Evolutionary conservation across 352 stramenopile genomes (phyloP).

Genomic region (Globisporangium emineosum): DNA sequence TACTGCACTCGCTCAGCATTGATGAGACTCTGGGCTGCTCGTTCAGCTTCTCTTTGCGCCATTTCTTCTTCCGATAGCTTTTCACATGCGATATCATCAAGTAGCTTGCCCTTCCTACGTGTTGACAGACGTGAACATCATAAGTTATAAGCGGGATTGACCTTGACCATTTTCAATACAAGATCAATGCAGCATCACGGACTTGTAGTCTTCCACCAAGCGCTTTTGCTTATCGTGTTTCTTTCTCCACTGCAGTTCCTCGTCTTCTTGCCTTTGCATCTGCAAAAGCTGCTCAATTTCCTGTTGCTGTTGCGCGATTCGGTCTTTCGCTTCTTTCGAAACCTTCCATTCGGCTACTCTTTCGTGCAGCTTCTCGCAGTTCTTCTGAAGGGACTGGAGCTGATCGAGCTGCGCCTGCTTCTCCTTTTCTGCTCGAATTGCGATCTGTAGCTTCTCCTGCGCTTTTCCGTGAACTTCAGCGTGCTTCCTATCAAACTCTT

Average conservation of each 20-base stretch:
- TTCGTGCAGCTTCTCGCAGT: slow-evolving; percentile 37
- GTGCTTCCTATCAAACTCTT: slow-evolving; percentile 39
- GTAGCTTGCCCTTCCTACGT: slow-evolving; percentile 31
- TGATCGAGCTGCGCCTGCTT: slow-evolving; percentile 28
- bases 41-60: slow-evolving; percentile 31
- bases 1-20: slow-evolving; percentile 72
- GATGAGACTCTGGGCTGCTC: slow-evolving; percentile 27
- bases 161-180: background rate
- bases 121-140: background rate
- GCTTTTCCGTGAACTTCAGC: slow-evolving; percentile 26
- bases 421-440: slow-evolving; percentile 27
- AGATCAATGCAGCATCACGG: background rate
- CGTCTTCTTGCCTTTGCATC: slow-evolving; percentile 34
- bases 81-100: slow-evolving; percentile 47
- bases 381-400: slow-evolving; percentile 31
- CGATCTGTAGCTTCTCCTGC: slow-evolving; percentile 26
- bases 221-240: slow-evolving; percentile 46
- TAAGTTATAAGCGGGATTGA: background rate
- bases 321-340: slow-evolving; percentile 49
- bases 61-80: slow-evolving; percentile 32
- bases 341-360: slow-evolving; percentile 51
- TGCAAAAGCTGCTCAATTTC: slow-evolving; percentile 47
- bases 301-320: slow-evolving; percentile 52
- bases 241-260: slow-evolving; percentile 38
- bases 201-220: slow-evolving; percentile 62